These are phyloP conservation scores for Aquanectria penicillioides DNA, from an alignment of 2,329 filamentous ascomycete species.

Conservation along the genomic window DNA sequence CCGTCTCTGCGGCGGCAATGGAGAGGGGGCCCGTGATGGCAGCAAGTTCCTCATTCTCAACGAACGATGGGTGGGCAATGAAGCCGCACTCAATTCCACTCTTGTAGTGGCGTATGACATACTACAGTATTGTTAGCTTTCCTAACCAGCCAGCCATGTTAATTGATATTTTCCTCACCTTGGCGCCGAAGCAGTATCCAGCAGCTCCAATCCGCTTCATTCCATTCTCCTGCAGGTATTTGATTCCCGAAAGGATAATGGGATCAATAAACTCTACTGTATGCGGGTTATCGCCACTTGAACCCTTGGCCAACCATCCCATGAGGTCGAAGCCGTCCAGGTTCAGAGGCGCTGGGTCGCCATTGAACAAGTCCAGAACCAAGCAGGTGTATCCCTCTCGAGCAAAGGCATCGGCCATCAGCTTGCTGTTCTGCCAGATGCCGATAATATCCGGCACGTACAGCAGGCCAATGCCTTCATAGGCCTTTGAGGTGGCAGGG, in stretches of 20 bases:
- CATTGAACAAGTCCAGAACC: conserved; percentile 47
- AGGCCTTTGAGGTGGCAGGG: conserved; percentile 48
- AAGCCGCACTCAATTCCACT: conserved; percentile 75
- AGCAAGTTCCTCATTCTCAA: conserved; percentile 72
- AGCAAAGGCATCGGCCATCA: conserved; percentile 51
- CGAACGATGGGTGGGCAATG: conserved; percentile 81
- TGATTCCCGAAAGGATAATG: conserved; percentile 50
- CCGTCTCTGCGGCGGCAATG: conserved; percentile 72
- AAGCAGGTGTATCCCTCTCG: conserved; percentile 46
- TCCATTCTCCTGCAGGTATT: conserved; percentile 64
- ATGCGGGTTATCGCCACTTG: conserved; percentile 56
- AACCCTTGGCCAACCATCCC: conserved; percentile 49
- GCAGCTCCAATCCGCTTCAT: conserved; percentile 70
- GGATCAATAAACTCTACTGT: conserved; percentile 42
- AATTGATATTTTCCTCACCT: conserved; percentile 54
- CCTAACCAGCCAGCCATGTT: neutral
- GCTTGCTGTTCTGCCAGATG: conserved; percentile 55
- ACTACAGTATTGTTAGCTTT: conserved; percentile 52
- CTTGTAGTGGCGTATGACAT: conserved; percentile 72
- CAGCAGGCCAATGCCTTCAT: conserved; percentile 51
- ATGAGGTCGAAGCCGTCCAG: conserved; percentile 40
- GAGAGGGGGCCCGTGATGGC: conserved; percentile 74
- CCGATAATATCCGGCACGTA: conserved; percentile 59
- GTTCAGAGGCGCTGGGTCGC: conserved; percentile 58
- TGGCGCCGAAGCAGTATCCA: conserved; percentile 82